Evolutionary conservation across 371 early-diverging fungal species (phyloP).

Genomic region (Choanephora cucurbitarum): DNA sequence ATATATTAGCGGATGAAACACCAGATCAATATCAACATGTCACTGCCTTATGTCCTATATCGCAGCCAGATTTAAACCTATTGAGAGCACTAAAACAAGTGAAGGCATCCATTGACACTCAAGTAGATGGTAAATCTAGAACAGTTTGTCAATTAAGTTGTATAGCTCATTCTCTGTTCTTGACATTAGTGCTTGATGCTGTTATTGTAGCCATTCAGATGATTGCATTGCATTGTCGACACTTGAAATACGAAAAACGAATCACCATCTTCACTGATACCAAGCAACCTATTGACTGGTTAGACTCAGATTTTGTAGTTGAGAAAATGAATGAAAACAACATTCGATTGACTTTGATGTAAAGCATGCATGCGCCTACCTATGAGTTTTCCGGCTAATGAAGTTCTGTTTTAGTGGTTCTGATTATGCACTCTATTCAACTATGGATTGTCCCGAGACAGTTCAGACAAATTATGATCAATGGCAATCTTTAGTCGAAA

Average conservation of each 20-base stretch:
- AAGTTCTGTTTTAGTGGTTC: constrained; percentile 36
- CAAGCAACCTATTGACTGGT: constrained; percentile 48
- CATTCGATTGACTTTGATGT: constrained; percentile 63
- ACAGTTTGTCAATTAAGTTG: too few relatives aligned
- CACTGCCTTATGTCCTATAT: constrained; percentile 14
- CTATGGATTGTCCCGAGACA: neutral
- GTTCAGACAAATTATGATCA: constrained; percentile 18
- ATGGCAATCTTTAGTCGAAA: constrained; percentile 17
- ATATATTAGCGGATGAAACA: constrained; percentile 22
- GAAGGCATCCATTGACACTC: constrained; percentile 33
- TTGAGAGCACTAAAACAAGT: constrained; percentile 28
- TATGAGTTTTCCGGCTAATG: neutral
- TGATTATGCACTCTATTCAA: constrained; percentile 35
- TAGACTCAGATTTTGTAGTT: constrained; percentile 46
- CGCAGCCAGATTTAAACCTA: constrained; percentile 22
- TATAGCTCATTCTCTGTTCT: too few relatives aligned
- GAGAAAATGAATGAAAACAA: constrained; percentile 37
- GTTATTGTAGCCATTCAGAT: constrained; percentile 63
- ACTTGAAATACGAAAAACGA: constrained; percentile 66
- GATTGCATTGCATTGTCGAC: constrained; percentile 57
- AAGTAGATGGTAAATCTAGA: constrained; percentile 41
- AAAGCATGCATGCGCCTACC: constrained; percentile 5
- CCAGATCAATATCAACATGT: constrained; percentile 43
- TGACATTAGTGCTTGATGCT: constrained; percentile 58
- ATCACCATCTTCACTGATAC: constrained; percentile 70